phyloP scores from a whole-genome alignment of 176 grass and related monocot genomes.

The Juncus inflexus region DNA sequence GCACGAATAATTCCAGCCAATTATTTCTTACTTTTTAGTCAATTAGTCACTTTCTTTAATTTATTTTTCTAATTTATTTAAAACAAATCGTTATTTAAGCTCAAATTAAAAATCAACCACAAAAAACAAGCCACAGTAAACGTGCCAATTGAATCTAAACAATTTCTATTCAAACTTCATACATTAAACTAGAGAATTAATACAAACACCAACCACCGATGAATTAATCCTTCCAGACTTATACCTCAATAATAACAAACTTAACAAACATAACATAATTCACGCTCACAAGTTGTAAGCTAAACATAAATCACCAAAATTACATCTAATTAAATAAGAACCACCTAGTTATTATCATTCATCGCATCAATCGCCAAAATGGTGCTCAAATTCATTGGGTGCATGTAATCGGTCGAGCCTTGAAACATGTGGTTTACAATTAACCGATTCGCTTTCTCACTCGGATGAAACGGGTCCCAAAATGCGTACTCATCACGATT shows the following conservation, averaged over 20 bases:
- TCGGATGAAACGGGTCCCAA: slow-evolving; percentile 97
- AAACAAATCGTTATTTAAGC: no score
- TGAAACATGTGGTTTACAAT: slow-evolving; percentile 68
- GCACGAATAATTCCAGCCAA: no score
- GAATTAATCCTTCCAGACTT: slow-evolving; percentile 9
- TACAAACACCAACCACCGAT: slow-evolving; percentile 4
- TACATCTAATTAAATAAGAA: slow-evolving; percentile 1
- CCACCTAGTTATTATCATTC: slow-evolving; percentile 19
- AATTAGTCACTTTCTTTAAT: no score
- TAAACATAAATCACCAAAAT: neutral
- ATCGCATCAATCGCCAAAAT: slow-evolving; percentile 44
- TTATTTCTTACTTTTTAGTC: no score
- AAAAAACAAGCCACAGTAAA: no score
- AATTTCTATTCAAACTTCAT: slow-evolving; percentile 21
- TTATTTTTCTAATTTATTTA: no score
- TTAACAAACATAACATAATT: neutral
- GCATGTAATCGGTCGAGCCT: slow-evolving; percentile 51
- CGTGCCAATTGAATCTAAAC: no score
- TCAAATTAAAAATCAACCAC: no score
- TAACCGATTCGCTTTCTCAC: slow-evolving; percentile 73
- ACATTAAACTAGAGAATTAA: slow-evolving; percentile 5
- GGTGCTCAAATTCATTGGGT: slow-evolving; percentile 68
- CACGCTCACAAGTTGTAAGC: slow-evolving; percentile 22
- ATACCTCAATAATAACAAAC: neutral
- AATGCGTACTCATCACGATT: slow-evolving; percentile 58